Base-by-base conservation (phyloP, 345 rosid genomes). In the Triadica sebifera region DNA sequence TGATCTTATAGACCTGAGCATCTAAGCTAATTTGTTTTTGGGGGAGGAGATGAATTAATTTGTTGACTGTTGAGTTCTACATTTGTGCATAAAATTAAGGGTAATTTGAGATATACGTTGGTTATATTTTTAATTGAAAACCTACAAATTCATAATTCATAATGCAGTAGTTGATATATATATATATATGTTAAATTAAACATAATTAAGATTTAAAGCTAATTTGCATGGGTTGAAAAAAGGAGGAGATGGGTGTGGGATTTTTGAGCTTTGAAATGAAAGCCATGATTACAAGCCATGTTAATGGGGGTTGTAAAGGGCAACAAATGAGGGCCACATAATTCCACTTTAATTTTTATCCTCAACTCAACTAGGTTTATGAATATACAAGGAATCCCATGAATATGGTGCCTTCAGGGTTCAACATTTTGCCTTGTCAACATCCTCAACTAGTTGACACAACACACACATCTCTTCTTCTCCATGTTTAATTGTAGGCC, bases 261-360 rank as follows among this genome's bases (percentile, higher is more conserved):
- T 46, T 63, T 64, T 81, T 60, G 61, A 66, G 41, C 8, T 60
- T 29, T 50, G 13, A 60, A 46, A 43, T 34, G 49, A 63, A 64
- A 24, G 67, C 20, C 62, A 81, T 81, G 73, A 81, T 81, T 74
- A 53, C 56, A 39, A 12, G 70, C 5, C 46, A 70, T 46, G 25
- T 58, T 46, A 58, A 57, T 46, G 58, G 72, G 47, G 4, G 47
- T 29, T 46, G 24, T 50, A 38, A 16, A 20, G 39, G 75, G 5
- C 0, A 47, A 39, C 34, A 29, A 29, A 29, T 25, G 15, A 43
- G 69, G 79, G 59, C 76, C 77, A 65, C 69, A 59, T 19, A 39
- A n/a, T 53, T 37, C 60, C 65, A 57, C 69, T 77, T 77, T 43
- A n/a, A 55, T 61, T 80, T 67, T 43, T 50, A 37, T 53, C 77